A percentile compares a stretch with the other conserved stretches of the same genome.
These are phyloP conservation scores for Dianthus caryophyllus DNA, from an alignment of 148 eudicot species.

Conservation along the genomic window DNA sequence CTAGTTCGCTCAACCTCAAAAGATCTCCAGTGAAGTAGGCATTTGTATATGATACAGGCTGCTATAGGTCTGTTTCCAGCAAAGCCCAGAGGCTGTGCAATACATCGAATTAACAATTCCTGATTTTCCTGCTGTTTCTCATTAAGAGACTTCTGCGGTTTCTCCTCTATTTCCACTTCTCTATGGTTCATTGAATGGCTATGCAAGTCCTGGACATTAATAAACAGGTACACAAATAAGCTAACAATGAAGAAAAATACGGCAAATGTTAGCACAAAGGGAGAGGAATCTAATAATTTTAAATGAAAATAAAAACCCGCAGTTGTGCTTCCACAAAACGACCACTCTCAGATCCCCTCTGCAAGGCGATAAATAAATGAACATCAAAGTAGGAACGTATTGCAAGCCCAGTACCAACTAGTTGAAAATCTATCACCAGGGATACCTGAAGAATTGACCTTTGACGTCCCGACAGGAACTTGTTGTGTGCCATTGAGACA, in stretches of 20 bases:
- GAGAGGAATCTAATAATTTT: not conserved
- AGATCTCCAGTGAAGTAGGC: slow-evolving; percentile 98
- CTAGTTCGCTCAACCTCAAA: slow-evolving; percentile 96
- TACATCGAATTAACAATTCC: slow-evolving; percentile 73
- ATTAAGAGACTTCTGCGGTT: slow-evolving; percentile 91
- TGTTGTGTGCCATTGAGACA: slow-evolving; percentile 90
- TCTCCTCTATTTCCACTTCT: slow-evolving; percentile 79
- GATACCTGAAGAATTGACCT: slow-evolving; percentile 90
- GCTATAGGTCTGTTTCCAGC: slow-evolving; percentile 81
- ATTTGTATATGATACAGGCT: slow-evolving; percentile 89
- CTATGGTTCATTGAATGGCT: slow-evolving; percentile 72
- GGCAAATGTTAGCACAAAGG: slow-evolving; percentile 3
- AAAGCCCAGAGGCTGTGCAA: slow-evolving; percentile 77
- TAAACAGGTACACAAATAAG: slow-evolving; percentile 1
- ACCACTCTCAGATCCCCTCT: slow-evolving; percentile 84
- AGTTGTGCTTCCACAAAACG: slow-evolving; percentile 47
- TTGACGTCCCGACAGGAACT: slow-evolving; percentile 72
- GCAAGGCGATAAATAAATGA: slow-evolving; percentile 30
- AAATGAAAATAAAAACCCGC: slow-evolving; percentile 19
- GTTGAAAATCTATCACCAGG: slow-evolving; percentile 14
- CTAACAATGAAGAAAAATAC: not conserved
- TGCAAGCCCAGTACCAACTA: not conserved
- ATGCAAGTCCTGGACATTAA: slow-evolving; percentile 59
- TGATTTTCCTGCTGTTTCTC: slow-evolving; percentile 96
- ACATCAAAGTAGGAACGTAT: not conserved